Base-by-base conservation (phyloP, 116 monocot genomes). In the Cymodocea nodosa region DNA sequence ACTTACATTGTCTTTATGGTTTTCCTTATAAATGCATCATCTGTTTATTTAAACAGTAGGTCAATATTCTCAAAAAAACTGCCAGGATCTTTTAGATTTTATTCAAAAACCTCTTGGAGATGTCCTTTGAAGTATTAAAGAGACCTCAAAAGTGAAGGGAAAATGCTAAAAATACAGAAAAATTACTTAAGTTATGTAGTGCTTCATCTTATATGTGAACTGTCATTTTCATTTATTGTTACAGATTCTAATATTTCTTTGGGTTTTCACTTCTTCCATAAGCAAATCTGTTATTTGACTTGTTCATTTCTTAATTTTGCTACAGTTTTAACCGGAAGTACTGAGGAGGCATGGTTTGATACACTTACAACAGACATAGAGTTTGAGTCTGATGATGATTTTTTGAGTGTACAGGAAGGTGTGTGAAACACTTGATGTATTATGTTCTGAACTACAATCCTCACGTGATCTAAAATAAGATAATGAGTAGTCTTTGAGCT, bases 341-440 rank as follows among this genome's bases (percentile, higher is more conserved):
- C 56, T 18, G 89, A 89, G 30, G 89, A 89, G 49, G 71, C 76
- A 50, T 98, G 87, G 87, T 98, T 78, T 51, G 97, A 98, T 66
- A 70, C 89, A 35, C 61, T 65, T n/a, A 61, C 73, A 13, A 22
- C 73, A 8, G 62, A 61, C 10, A 71, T 84, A 30, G 97, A 98
- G 14, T 91, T 87, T n/a, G 94, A 90, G 24, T 76, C 79, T 63
- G 97, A 98, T 36, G 93, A 93, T 35, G 97, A 98, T 66, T 98
- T 80, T 71, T 79, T 79, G 11, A 98, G 97, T 60, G 82, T 86
- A 10, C 83, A 77, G 37, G 92, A 86, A 62, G 97, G 97, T 97
- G 83, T 60, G 72, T 75, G 58, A 35, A 30, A 59, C 37, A 20
- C 35, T 56, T 70, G 50, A 35, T 62, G 8, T 24, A 50, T 23